These are phyloP conservation scores for Lithospermum erythrorhizon DNA, from an alignment of 257 asterid genomes.

Conservation along the genomic window DNA sequence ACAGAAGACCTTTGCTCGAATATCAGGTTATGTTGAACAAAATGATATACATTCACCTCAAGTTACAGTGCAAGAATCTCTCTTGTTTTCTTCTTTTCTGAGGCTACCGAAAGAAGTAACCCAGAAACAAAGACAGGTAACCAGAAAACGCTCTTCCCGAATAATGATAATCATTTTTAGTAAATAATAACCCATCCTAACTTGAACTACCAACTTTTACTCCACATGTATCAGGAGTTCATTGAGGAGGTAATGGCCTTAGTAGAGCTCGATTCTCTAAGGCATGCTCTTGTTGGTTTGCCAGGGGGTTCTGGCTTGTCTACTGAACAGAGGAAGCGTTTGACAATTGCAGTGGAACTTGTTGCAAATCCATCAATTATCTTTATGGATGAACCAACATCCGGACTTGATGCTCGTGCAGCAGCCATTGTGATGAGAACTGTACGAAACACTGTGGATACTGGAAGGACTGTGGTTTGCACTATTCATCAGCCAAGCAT, in stretches of 20 bases:
- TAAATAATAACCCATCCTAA: not conserved
- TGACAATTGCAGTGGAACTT: conserved; percentile 92
- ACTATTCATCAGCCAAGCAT: conserved; percentile 96
- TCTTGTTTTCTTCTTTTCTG: conserved; percentile 63
- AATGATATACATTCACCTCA: conserved; percentile 92
- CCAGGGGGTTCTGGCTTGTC: conserved; percentile 84
- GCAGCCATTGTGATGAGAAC: conserved; percentile 99
- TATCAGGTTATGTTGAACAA: conserved; percentile 93
- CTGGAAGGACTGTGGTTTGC: conserved; percentile 95
- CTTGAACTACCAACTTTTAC: conserved; percentile 5
- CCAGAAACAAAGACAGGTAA: conserved; percentile 51
- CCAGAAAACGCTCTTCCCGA: not conserved
- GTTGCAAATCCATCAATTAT: conserved; percentile 93
- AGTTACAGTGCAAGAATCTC: conserved; percentile 76
- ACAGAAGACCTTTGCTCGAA: conserved; percentile 67
- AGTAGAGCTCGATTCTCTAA: conserved; percentile 67
- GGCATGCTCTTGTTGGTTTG: conserved; percentile 79
- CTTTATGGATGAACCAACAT: conserved; percentile 96
- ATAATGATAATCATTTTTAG: not conserved
- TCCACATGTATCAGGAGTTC: conserved; percentile 45
- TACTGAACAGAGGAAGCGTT: conserved; percentile 87
- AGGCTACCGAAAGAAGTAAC: conserved; percentile 75
- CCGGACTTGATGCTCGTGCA: conserved; percentile 95
- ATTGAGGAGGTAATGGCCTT: conserved; percentile 82
- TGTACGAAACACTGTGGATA: conserved; percentile 87